Base-by-base conservation (phyloP, 1,284 basidiomycete species). In the Pterulicium gracile region DNA sequence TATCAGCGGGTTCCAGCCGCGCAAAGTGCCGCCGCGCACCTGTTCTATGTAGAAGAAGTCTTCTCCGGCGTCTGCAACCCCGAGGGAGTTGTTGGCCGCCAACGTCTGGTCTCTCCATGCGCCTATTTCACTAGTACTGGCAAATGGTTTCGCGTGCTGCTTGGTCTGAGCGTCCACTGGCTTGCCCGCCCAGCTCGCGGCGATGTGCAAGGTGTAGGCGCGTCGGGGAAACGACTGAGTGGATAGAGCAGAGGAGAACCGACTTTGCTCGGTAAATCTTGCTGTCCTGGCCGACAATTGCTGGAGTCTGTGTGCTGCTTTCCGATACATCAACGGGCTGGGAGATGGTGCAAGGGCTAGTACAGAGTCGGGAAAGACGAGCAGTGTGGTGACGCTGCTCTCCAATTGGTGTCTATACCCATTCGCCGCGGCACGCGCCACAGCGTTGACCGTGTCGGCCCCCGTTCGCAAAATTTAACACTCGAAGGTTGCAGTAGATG, bases 1-100 rank as follows among this genome's bases (percentile, higher is more conserved):
- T 43, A 23, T 45, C 23, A 23, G 24, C 24, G 3, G 14, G 48
- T 18, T 4, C 13, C 20, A 34, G 10, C 27, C 27, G 27, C n/a
- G n/a, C 27, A 17, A 47, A 14, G 17, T 35, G 5, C 12, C 35
- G 12, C 41, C 40, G 65, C 79, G 56, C 55, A 82, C 85, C 63
- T 83, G 65, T 64, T 86, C 79, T 1, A 87, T 69, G 54, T 76
- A 89, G 58, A 85, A 84, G 61, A 89, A 88, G 58, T 89, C 87
- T 56, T 91, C 85, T 19, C 85, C 83, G 4, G 81, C 71, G 47
- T 77, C 68, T 7, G 36, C 7, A 17, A 39, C n/a, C n/a, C 36
- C 36, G 19, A 39, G 36, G 19, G 7, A 17, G 19, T 39, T 39
- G 15, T 54, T 35, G 3, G 64, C 66, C 27, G 66, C 61, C 24